Evolutionary conservation across 2,329 filamentous ascomycete genomes (phyloP), one percentile per base, ranked within the genome.

Genomic region (Didymella keratinophila): DNA sequence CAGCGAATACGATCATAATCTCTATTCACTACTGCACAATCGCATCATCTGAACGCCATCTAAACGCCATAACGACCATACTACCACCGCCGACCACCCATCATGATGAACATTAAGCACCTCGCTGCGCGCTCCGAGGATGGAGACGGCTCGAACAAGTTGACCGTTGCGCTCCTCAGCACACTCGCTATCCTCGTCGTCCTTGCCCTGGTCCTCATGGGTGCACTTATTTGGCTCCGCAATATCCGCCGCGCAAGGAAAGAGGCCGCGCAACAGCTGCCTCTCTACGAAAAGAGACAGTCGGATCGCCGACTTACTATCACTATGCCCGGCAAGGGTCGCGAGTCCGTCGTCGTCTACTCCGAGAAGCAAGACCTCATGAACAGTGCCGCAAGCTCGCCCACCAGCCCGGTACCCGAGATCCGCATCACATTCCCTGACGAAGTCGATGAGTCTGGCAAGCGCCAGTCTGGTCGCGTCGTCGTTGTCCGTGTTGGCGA

Each of bases 351-450:
- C 66, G 85, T 92, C 61, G 86, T 95, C 70, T 90, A 92, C 76
- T 87, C 90, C 70, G 89, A 92, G 77, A 92, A 95, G 78, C 87
- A 89, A 74, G 87, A 87, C 65, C 88, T 96, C 79, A 87, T 94
- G 66, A 84, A 88, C 64, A 91, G 91, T 78, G 90, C 91, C 30
- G 83, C 85, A 60, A 89, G 87, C 63, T 89, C 92, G 16, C 91
- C 93, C 21, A 82, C 89, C 69, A 91, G 87, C 78, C 89, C 90
- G 66, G 85, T 98, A 27, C 95, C 95, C 20, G 91, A 98, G 80
- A 99, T 99, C 72, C 92, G 93, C 79, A 97, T 99, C 78, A 98
- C 95, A 34, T 98, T 99, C 82, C 95, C 95, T 16, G 92, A 96
- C 70, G 95, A 98, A 82, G 89, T 96, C 68, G 93, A 97, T 73